Evolutionary conservation across 2,329 filamentous ascomycete genomes (phyloP), one percentile per base, ranked within the genome.

Genomic region (Sporothrix humicola): DNA sequence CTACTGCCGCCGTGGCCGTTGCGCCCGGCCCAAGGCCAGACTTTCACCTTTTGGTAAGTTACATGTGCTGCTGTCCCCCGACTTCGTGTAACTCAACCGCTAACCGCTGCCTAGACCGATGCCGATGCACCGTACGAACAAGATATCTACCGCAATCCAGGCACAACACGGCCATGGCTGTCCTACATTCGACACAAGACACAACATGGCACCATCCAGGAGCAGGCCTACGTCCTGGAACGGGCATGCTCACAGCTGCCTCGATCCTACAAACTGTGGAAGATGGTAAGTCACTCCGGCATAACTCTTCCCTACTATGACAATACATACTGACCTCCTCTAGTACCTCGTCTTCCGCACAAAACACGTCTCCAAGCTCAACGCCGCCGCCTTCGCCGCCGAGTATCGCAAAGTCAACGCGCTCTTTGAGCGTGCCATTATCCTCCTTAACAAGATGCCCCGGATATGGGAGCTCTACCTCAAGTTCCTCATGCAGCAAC

Each of bases 381-480:
- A 97, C 81, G 90, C 95, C 13, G 92, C 93, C 73, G 87, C 91
- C 73, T 94, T 93, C 81, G 89, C 90, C 71, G 84, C 88, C 74
- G 95, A 99, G 80, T 98, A 92, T 83, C 88, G 91, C 80, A 99
- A 98, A 83, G 94, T 98, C 81, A 99, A 99, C 81, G 88, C 93
- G 72, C 89, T 98, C 56, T 99, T 97, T 81, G 96, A 99, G 84
- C 89, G 93, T 78, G 95, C 96, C 3, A 85, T 99, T 70, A 93
- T 98, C 74, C 87, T 99, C 56, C 88, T 99, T 75, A 98, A 99
- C 84, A 99, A 99, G 84, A 99, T 99, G 96, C 96, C 97, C 31
- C 89, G 90, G 77, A 96, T 99, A 80, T 99, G 96, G 97, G 95
- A 98, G 81, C 93, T 98, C 90, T 99, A 98, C 81, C 90, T 99